Percentiles rank a stretch among this genome's conserved stretches.
Evolutionary conservation across 2,329 filamentous ascomycete genomes (phyloP).

Genomic region (Escovopsis sp.): DNA sequence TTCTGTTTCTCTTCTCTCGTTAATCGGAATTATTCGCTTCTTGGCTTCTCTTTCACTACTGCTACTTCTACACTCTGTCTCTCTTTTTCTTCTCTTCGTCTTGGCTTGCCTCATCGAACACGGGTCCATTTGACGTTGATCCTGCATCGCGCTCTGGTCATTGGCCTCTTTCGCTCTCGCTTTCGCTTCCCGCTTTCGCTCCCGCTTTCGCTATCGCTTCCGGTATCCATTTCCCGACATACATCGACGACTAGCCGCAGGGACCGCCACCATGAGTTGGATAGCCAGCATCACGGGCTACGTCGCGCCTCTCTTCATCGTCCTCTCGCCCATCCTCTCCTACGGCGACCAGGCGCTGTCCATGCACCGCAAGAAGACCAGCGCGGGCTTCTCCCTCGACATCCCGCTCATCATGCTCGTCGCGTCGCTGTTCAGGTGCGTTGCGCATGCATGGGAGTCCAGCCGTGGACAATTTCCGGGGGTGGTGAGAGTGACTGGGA

Average conservation of each 20-base stretch:
- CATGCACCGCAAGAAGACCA: slow-evolving; percentile 49
- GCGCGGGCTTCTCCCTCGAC: slow-evolving; percentile 54
- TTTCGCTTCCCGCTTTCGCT: too few species aligned
- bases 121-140: too few species aligned
- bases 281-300: slow-evolving; percentile 36
- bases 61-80: neutral
- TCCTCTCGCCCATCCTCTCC: slow-evolving; percentile 47
- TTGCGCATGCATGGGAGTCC: too few species aligned
- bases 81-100: neutral
- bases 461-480: too few species aligned
- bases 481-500: too few species aligned
- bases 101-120: neutral
- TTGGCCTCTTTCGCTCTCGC: neutral
- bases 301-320: slow-evolving; percentile 46
- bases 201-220: too few species aligned
- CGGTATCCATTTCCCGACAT: too few species aligned
- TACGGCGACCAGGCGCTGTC: slow-evolving; percentile 51
- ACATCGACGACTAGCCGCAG: too few species aligned
- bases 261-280: slow-evolving; percentile 22
- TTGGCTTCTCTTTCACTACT: neutral
- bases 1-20: slow-evolving; percentile 1
- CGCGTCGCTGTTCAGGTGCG: slow-evolving; percentile 48
- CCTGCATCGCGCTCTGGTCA: neutral
- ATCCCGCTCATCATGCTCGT: slow-evolving; percentile 60
- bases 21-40: too few species aligned